A percentile compares a stretch with the other conserved stretches of the same genome.
These are phyloP conservation scores for Vitis hybrid DNA, from an alignment of 177 flowering plant species.

Conservation along the genomic window DNA sequence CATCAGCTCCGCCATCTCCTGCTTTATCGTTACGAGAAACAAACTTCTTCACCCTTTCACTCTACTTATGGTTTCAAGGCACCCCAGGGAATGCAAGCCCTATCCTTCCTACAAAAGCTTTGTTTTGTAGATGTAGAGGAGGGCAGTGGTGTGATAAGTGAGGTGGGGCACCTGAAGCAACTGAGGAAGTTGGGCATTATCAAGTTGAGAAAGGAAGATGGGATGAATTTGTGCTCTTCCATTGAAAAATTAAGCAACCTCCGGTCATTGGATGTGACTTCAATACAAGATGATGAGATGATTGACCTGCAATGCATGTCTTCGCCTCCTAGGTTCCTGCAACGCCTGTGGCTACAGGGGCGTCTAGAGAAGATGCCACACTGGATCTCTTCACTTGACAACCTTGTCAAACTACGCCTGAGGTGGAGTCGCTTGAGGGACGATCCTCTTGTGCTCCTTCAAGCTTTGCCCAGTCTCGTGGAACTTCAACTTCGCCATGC, in stretches of 20 bases:
- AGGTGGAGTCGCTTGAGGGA: slow-evolving; percentile 15
- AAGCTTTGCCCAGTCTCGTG: slow-evolving; percentile 29
- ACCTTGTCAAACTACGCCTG: slow-evolving; percentile 17
- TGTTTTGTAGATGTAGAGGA: slow-evolving; percentile 2
- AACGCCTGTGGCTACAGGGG: slow-evolving; percentile 21
- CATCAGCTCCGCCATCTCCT: slow-evolving; percentile 22
- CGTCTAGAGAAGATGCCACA: slow-evolving; percentile 17
- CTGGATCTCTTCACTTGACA: slow-evolving; percentile 20
- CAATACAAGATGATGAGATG: slow-evolving; percentile 11
- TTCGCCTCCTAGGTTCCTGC: slow-evolving; percentile 20
- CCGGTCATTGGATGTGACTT: slow-evolving; percentile 12
- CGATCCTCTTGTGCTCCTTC: slow-evolving; percentile 30
- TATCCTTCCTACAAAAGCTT: slow-evolving; percentile 1
- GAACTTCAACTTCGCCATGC: slow-evolving; percentile 24
- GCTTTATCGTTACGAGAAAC: slow-evolving; percentile 12
- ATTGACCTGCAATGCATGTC: slow-evolving; percentile 21
- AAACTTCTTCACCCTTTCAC: slow-evolving; percentile 4
- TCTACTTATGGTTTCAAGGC: slow-evolving; percentile 16
- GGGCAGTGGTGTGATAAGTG: not conserved
- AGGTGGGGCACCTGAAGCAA: slow-evolving; percentile 10
- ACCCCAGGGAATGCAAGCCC: not conserved
- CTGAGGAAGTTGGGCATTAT: slow-evolving; percentile 21
- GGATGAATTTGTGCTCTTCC: slow-evolving; percentile 15
- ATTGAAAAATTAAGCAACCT: slow-evolving; percentile 18
- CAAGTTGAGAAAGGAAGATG: slow-evolving; percentile 19